These are phyloP conservation scores for Achaetomiella virescens DNA, from an alignment of 495 filamentous ascomycete species.

Conservation along the genomic window DNA sequence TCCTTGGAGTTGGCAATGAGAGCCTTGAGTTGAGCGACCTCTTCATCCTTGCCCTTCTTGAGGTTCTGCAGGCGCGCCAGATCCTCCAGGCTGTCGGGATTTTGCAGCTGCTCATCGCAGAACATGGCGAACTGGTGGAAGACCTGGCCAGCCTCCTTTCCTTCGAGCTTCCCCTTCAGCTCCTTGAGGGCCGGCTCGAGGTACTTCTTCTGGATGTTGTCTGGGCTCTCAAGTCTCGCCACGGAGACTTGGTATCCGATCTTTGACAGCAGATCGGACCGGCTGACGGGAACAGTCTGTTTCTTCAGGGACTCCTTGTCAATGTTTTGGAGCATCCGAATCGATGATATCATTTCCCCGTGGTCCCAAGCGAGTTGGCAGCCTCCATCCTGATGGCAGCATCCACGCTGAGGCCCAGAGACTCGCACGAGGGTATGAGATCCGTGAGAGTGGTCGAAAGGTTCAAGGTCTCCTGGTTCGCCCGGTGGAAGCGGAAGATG, in stretches of 20 bases:
- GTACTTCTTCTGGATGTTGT: conserved; percentile 79
- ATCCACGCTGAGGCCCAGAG: conserved; percentile 66
- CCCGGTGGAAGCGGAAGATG: conserved; percentile 69
- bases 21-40: conserved; percentile 61
- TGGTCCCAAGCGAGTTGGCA: conserved; percentile 93
- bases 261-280: conserved; percentile 76
- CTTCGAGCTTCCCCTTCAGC: conserved; percentile 60
- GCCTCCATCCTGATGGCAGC: conserved; percentile 69
- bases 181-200: conserved; percentile 76
- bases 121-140: conserved; percentile 93
- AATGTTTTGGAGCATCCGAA: conserved; percentile 75
- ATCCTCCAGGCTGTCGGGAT: conserved; percentile 76
- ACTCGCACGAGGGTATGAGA: conserved; percentile 59
- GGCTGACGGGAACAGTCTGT: conserved; percentile 67
- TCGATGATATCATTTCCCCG: conserved; percentile 85
- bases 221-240: conserved; percentile 86
- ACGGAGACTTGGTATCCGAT: conserved; percentile 84
- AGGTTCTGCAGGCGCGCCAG: conserved; percentile 73
- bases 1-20: conserved; percentile 37
- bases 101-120: conserved; percentile 88
- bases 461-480: conserved; percentile 78
- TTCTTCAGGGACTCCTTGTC: conserved; percentile 57
- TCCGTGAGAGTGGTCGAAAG: conserved; percentile 72
- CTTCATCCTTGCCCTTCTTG: conserved; percentile 70
- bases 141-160: conserved; percentile 75